phyloP scores from a whole-genome alignment of 2,329 filamentous ascomycete species.

The Mycosphaerelloides madeirae region DNA sequence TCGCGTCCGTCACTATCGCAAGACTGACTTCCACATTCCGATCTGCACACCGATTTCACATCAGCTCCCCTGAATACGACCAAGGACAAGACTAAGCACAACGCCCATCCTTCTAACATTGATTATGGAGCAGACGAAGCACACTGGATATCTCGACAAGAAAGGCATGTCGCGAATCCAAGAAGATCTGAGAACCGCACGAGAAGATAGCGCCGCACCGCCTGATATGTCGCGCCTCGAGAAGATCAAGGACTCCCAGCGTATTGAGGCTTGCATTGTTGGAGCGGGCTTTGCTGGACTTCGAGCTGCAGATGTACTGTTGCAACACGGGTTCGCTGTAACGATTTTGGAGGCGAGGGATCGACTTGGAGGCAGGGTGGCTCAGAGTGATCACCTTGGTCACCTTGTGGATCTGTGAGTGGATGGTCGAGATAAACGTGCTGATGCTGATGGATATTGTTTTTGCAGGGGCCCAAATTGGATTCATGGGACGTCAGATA shows the following conservation, averaged over 20 bases:
- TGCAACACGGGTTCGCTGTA: conserved; percentile 61
- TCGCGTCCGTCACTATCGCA: too few relatives aligned
- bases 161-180: conserved; percentile 4
- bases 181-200: neutral
- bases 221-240: conserved; percentile 10
- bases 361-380: conserved; percentile 59
- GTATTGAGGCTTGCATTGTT: conserved; percentile 53
- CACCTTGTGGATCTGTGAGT: conserved; percentile 7
- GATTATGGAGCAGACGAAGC: conserved; percentile 1
- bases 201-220: too few relatives aligned
- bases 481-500: conserved; percentile 70
- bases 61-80: too few relatives aligned
- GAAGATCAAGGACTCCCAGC: conserved; percentile 6
- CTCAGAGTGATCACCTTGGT: conserved; percentile 40
- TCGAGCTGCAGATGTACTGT: conserved; percentile 64
- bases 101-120: too few relatives aligned
- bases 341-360: conserved; percentile 65
- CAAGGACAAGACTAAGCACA: too few relatives aligned
- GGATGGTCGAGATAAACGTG: too few relatives aligned
- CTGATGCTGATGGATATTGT: too few relatives aligned
- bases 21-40: too few relatives aligned
- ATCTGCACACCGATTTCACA: too few relatives aligned
- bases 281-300: conserved; percentile 67
- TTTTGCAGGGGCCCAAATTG: conserved; percentile 65
- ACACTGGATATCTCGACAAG: neutral